Evolutionary conservation across 441 rosid species (phyloP).

Genomic region (Gossypium trilobum): DNA sequence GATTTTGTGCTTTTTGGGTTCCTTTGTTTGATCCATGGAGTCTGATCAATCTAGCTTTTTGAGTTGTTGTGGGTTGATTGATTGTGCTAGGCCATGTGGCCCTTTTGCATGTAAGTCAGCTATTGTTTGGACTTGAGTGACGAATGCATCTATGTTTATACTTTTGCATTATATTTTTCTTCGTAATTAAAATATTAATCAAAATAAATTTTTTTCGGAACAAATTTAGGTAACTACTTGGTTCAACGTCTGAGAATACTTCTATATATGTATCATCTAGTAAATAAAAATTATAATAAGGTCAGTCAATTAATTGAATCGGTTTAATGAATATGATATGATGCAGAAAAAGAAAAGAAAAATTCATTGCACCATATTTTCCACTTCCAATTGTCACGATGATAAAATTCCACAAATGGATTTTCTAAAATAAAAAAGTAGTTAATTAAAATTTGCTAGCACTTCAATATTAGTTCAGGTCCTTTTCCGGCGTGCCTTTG

Average conservation of each 20-base stretch:
- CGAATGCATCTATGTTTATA: neutral
- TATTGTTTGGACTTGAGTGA: neutral
- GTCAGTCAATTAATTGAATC: neutral
- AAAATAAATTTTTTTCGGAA: neutral
- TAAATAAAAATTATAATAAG: too few species aligned
- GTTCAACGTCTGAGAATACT: neutral
- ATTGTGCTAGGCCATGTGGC: neutral
- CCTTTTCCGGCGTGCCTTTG: conserved; percentile 18
- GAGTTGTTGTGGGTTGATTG: neutral
- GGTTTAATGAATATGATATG: neutral
- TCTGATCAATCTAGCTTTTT: neutral
- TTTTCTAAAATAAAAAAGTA: neutral
- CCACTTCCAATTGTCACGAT: too few species aligned
- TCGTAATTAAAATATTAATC: too few species aligned
- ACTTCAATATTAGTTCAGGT: neutral
- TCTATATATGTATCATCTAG: neutral
- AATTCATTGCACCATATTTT: neutral
- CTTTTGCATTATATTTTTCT: neutral
- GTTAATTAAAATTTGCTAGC: neutral
- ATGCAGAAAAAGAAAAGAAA: too few species aligned
- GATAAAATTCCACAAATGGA: neutral
- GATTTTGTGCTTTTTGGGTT: neutral
- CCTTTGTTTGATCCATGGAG: neutral
- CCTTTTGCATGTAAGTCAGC: neutral
- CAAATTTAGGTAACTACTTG: neutral